Base-by-base conservation (phyloP, 306 rosid species). In the Inga laurina region DNA sequence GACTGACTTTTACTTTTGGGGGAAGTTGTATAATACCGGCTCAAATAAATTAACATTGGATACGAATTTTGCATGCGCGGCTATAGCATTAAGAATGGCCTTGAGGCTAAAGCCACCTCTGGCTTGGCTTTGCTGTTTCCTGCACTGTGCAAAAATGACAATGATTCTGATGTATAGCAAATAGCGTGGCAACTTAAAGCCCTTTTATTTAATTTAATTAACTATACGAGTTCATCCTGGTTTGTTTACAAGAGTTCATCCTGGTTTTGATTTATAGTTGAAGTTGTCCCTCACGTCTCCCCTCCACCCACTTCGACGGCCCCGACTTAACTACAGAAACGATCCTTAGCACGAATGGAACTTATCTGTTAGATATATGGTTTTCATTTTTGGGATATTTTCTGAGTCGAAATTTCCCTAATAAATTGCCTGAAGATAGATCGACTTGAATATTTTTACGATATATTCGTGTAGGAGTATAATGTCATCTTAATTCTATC, bases 21-120 rank as follows among this genome's bases (percentile, higher is more conserved):
- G 11, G 30, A 84, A 66, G 85, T 79, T 87, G 80, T 79, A 80
- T 16, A 67, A 22, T 81, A 48, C 74, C 74, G 77, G 74, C 83
- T 67, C 30, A 35, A 62, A 66, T 54, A 82, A 65, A 71, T 66
- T 68, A 45, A 10, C 35, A 81, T 79, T 77, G n/a, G 13, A 62
- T 74, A 46, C 65, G 7, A 64, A 84, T 80, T 83, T 80, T 72
- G 67, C 9, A 22, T 52, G 0, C 22, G 64, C 45, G 39, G 35
- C 16, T n/a, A 22, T n/a, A 7, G 24, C 2, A 4, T 52, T 52
- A 15, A 18, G 57, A 52, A 52, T 7, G 15, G 61, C 61, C 61
- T 39, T 19, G 10, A 57, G 30, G 34, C 30, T 22, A 10, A 10
- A 3, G 66, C 66, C 66, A 59, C 6, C 66, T 59, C 32, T 59